These are phyloP conservation scores for Auriculariales sp. DNA, from an alignment of 768 basidiomycete genomes.

Conservation along the genomic window DNA sequence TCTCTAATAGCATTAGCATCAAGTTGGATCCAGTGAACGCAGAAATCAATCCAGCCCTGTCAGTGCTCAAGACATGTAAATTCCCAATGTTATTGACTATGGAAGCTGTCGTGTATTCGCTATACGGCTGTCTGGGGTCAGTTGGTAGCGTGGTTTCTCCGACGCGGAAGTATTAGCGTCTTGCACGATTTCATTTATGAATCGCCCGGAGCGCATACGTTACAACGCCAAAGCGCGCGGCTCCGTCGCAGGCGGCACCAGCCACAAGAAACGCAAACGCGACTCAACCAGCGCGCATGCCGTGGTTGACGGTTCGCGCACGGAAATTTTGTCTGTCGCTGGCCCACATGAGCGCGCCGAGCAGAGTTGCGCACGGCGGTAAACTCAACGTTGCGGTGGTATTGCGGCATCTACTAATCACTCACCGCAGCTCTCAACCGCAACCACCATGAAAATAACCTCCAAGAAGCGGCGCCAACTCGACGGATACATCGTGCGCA, in stretches of 20 bases:
- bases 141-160: neutral
- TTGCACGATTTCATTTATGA: neutral
- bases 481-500: slow-evolving; percentile 79
- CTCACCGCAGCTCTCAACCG: slow-evolving; percentile 4
- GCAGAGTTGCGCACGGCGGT: slow-evolving; percentile 53
- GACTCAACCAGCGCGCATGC: slow-evolving; percentile 10
- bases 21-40: neutral
- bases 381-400: slow-evolving; percentile 7
- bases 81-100: neutral
- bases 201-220: slow-evolving; percentile 11
- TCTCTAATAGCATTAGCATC: neutral
- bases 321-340: slow-evolving; percentile 37
- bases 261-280: slow-evolving; percentile 12
- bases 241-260: slow-evolving; percentile 26
- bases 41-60: neutral
- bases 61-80: neutral
- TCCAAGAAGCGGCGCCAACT: slow-evolving; percentile 78
- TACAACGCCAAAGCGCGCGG: slow-evolving; percentile 58
- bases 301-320: slow-evolving; percentile 38
- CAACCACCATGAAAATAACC: slow-evolving; percentile 52
- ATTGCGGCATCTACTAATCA: neutral
- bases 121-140: neutral
- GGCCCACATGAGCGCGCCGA: slow-evolving; percentile 36
- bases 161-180: neutral
- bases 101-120: neutral